A percentile compares a stretch with the other conserved stretches of the same genome.
phyloP scores from a whole-genome alignment of 1,139 yeast species.

The Suhomyces bokatorum region DNA sequence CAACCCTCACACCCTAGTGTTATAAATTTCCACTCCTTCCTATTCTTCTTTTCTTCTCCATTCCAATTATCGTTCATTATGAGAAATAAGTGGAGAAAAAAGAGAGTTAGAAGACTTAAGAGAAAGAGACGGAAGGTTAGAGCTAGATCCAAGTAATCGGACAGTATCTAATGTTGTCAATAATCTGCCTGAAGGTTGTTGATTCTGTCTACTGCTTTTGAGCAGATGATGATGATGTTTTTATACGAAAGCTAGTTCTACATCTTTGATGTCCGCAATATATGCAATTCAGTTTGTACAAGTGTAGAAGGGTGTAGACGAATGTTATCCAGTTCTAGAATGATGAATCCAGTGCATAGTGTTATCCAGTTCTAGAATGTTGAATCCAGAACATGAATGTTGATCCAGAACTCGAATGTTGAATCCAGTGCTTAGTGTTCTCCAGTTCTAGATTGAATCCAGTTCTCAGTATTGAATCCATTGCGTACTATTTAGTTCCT shows the following conservation, averaged over 20 bases:
- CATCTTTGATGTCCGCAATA: slow-evolving; percentile 13
- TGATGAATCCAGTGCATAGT: too few species aligned
- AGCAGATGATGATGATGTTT: slow-evolving; percentile 6
- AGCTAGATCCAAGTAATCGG: slow-evolving; percentile 97
- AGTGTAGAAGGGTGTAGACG: not conserved
- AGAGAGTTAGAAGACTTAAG: slow-evolving; percentile 99
- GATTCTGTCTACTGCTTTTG: slow-evolving; percentile 10
- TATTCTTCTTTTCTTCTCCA: slow-evolving; percentile 17
- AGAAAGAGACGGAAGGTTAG: slow-evolving; percentile 99
- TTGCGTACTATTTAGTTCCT: too few species aligned
- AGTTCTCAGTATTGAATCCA: too few species aligned
- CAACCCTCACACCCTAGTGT: slow-evolving; percentile 9
- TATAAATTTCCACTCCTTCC: slow-evolving; percentile 15
- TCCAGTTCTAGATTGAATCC: too few species aligned
- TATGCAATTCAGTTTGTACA: slow-evolving; percentile 9
- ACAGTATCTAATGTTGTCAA: slow-evolving; percentile 23
- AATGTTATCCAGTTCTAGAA: too few species aligned
- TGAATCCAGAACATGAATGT: too few species aligned
- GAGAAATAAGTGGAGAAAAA: slow-evolving; percentile 98
- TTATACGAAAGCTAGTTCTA: slow-evolving; percentile 18
- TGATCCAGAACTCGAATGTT: too few species aligned
- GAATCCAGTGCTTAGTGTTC: too few species aligned
- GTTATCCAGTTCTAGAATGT: too few species aligned
- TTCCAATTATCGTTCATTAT: slow-evolving; percentile 45
- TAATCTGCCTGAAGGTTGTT: slow-evolving; percentile 3